These are phyloP conservation scores for Suhomyces pyralidae DNA, from an alignment of 805 yeast genomes.

Conservation along the genomic window DNA sequence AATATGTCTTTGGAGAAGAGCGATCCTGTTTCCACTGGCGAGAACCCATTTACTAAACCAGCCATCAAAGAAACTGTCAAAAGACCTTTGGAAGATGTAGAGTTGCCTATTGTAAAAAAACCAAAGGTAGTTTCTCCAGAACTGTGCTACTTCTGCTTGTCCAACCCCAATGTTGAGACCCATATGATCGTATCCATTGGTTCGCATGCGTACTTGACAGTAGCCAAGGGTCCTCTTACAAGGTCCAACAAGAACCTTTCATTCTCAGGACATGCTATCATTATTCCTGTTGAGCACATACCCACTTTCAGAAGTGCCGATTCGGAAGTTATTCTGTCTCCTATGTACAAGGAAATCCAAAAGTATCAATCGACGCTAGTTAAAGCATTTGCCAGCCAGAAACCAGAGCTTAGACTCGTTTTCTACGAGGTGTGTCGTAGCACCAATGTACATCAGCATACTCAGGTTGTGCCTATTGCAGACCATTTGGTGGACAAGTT, in stretches of 20 bases:
- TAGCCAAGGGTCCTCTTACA: slow-evolving; percentile 84
- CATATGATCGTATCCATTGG: slow-evolving; percentile 83
- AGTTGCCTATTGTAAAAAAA: slow-evolving; percentile 19
- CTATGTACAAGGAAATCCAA: slow-evolving; percentile 39
- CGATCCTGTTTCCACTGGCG: slow-evolving; percentile 5
- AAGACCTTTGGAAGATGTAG: slow-evolving; percentile 12
- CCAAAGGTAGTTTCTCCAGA: slow-evolving; percentile 50
- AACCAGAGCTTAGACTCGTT: slow-evolving; percentile 48
- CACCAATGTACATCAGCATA: slow-evolving; percentile 69
- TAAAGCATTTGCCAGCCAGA: slow-evolving; percentile 41
- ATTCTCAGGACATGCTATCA: slow-evolving; percentile 78
- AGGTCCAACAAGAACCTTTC: slow-evolving; percentile 43
- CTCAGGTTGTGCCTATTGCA: slow-evolving; percentile 73
- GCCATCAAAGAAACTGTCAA: slow-evolving; percentile 5
- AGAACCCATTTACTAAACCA: slow-evolving; percentile 25
- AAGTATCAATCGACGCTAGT: slow-evolving; percentile 48
- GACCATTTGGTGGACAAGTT: slow-evolving; percentile 42
- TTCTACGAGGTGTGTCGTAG: slow-evolving; percentile 68
- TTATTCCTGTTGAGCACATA: slow-evolving; percentile 75
- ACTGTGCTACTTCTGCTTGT: slow-evolving; percentile 77
- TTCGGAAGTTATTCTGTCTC: slow-evolving; percentile 43
- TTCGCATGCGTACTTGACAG: slow-evolving; percentile 59
- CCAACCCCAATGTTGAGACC: slow-evolving; percentile 71
- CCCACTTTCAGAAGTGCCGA: slow-evolving; percentile 40
- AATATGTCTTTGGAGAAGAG: slow-evolving; percentile 18